These are phyloP conservation scores for Pyronema domesticum DNA, from an alignment of 495 filamentous ascomycete genomes.

Conservation along the genomic window DNA sequence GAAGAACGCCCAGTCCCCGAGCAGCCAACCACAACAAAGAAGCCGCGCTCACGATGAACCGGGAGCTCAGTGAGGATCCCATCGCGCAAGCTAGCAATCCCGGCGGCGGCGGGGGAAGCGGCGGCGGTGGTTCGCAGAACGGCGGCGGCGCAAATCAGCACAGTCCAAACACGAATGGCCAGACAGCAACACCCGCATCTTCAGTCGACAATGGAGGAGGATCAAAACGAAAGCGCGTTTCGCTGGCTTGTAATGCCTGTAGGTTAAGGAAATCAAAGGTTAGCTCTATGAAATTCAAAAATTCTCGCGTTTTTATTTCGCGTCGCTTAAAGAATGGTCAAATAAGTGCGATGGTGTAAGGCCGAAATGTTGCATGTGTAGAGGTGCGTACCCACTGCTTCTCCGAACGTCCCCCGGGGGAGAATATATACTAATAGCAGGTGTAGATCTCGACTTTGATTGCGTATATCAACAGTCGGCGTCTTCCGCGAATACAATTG, in stretches of 20 bases:
- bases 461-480: constrained; percentile 30
- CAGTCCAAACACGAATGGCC: not conserved
- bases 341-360: constrained; percentile 31
- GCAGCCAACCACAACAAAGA: too few relatives aligned
- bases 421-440: too few relatives aligned
- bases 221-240: constrained; percentile 21
- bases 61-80: not conserved
- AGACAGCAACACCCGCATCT: not conserved
- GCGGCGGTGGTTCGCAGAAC: not conserved
- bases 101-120: not conserved
- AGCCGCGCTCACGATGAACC: not conserved
- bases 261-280: constrained; percentile 32
- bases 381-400: constrained; percentile 10
- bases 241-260: constrained; percentile 31
- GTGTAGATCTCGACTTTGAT: constrained; percentile 28
- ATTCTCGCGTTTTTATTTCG: not conserved
- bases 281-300: constrained; percentile 2
- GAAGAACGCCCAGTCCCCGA: too few relatives aligned
- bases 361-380: constrained; percentile 31
- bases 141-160: not conserved
- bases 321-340: not conserved
- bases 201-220: constrained; percentile 6
- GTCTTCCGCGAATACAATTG: constrained; percentile 29
- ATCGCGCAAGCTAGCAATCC: not conserved
- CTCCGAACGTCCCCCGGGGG: too few relatives aligned